A percentile compares a stretch with the other conserved stretches of the same genome.
Evolutionary conservation across 2,329 filamentous ascomycete species (phyloP).

Genomic region (Xylariaceae sp.): DNA sequence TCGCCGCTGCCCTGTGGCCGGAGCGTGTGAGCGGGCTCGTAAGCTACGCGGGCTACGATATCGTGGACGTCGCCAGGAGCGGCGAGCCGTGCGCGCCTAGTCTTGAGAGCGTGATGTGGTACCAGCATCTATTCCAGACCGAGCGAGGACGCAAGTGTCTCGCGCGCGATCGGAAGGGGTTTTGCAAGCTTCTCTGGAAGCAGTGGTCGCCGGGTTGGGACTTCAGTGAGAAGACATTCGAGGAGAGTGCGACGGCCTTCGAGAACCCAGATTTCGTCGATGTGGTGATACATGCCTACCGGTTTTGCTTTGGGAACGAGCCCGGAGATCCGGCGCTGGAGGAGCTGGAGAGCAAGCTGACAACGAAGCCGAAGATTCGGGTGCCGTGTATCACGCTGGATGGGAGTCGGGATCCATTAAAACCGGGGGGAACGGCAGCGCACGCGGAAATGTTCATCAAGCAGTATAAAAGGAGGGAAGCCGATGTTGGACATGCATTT

Average conservation of each 20-base stretch:
- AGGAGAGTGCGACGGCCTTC: constrained; percentile 6
- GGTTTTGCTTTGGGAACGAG: constrained; percentile 8
- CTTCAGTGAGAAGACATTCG: constrained; percentile 4
- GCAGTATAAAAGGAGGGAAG: constrained; percentile 7
- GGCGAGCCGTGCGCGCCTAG: not conserved
- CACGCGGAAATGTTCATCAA: constrained; percentile 9
- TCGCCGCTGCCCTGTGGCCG: constrained; percentile 7
- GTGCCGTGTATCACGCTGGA: constrained; percentile 12
- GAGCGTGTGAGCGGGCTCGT: constrained; percentile 8
- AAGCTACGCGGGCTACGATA: constrained; percentile 10
- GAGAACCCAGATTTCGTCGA: constrained; percentile 11
- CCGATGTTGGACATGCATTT: constrained; percentile 11
- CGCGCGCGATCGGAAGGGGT: constrained; percentile 3
- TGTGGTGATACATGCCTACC: constrained; percentile 7
- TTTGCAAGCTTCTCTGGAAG: constrained; percentile 7
- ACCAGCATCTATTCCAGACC: constrained; percentile 13
- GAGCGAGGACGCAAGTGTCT: constrained; percentile 10
- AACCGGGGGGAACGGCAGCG: constrained; percentile 7
- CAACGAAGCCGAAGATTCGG: constrained; percentile 5
- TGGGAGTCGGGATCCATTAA: constrained; percentile 7
- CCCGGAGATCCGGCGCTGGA: constrained; percentile 6
- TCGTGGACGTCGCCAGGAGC: constrained; percentile 5
- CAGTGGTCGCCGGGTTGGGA: constrained; percentile 10
- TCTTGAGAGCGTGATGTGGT: constrained; percentile 11
- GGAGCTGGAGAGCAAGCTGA: constrained; percentile 2